phyloP scores from a whole-genome alignment of 192 early-diverging fungal genomes.

The Martensiomyces pterosporus region DNA sequence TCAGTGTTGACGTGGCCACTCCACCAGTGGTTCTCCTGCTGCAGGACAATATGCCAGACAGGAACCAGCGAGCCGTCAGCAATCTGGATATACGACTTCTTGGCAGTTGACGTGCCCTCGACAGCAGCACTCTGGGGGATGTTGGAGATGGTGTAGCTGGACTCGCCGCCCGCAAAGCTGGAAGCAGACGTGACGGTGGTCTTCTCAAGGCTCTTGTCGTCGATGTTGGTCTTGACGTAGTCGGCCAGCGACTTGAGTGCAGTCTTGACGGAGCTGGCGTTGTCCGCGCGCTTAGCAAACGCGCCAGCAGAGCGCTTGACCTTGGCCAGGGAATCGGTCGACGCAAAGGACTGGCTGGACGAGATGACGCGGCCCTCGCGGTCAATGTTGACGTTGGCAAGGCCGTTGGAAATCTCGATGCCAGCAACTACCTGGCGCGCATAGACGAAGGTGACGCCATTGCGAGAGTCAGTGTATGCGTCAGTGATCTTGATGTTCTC shows the following conservation, averaged over 20 bases:
- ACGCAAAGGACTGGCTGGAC: constrained; percentile 39
- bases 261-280: neutral
- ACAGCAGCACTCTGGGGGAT: neutral
- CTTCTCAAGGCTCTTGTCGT: constrained; percentile 55
- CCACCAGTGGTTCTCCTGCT: constrained; percentile 51
- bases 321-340: neutral
- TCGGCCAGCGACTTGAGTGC: constrained; percentile 53
- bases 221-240: constrained; percentile 72
- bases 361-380: constrained; percentile 34
- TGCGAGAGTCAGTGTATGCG: constrained; percentile 36
- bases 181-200: constrained; percentile 70
- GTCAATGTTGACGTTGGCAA: constrained; percentile 59
- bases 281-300: constrained; percentile 1
- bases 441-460: constrained; percentile 61
- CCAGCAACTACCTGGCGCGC: constrained; percentile 56
- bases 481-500: constrained; percentile 3
- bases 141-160: constrained; percentile 4
- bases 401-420: constrained; percentile 56
- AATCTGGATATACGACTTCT: constrained; percentile 5
- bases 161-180: constrained; percentile 1
- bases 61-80: constrained; percentile 17
- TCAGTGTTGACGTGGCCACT: constrained; percentile 24
- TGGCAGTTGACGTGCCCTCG: neutral
- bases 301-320: neutral
- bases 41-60: constrained; percentile 55